Evolutionary conservation across 805 yeast species (phyloP).

Genomic region (Yamadazyma tumulicola): DNA sequence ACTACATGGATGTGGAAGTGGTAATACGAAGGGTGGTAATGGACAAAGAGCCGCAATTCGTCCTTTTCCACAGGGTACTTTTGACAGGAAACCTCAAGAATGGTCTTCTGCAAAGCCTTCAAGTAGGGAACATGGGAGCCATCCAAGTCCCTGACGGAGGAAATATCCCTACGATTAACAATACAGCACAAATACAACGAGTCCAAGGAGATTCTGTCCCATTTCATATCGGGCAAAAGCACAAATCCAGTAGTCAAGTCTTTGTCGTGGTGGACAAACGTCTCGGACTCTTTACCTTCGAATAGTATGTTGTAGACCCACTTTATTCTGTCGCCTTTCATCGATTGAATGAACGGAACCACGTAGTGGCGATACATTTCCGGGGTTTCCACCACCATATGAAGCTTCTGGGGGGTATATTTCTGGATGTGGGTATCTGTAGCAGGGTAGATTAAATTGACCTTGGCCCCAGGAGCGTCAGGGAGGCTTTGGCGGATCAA

Average conservation of each 20-base stretch:
- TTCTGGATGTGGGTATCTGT: constrained; percentile 80
- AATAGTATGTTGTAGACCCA: constrained; percentile 88
- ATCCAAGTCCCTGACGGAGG: constrained; percentile 73
- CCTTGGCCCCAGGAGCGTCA: constrained; percentile 56
- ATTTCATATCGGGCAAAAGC: constrained; percentile 90
- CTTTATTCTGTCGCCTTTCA: constrained; percentile 72
- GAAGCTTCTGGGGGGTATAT: constrained; percentile 57
- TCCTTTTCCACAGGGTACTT: constrained; percentile 44
- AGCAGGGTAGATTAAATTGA: constrained; percentile 85
- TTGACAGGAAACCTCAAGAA: constrained; percentile 42
- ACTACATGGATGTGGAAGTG: constrained; percentile 94
- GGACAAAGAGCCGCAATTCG: constrained; percentile 74
- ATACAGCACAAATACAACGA: constrained; percentile 76
- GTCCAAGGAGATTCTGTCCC: constrained; percentile 76
- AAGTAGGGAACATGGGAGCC: constrained; percentile 58
- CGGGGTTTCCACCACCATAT: constrained; percentile 77
- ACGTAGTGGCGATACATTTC: constrained; percentile 60
- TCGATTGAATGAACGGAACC: constrained; percentile 70
- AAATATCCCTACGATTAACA: constrained; percentile 63
- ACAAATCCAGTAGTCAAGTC: constrained; percentile 61
- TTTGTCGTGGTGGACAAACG: constrained; percentile 64
- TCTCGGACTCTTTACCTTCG: constrained; percentile 80
- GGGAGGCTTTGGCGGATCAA: constrained; percentile 46
- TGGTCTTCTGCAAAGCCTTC: constrained; percentile 39
- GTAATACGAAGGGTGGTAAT: constrained; percentile 94